Conservation (phyloP, 352 stramenopile genomes). For the Pythium rhizo-oryzae region DNA sequence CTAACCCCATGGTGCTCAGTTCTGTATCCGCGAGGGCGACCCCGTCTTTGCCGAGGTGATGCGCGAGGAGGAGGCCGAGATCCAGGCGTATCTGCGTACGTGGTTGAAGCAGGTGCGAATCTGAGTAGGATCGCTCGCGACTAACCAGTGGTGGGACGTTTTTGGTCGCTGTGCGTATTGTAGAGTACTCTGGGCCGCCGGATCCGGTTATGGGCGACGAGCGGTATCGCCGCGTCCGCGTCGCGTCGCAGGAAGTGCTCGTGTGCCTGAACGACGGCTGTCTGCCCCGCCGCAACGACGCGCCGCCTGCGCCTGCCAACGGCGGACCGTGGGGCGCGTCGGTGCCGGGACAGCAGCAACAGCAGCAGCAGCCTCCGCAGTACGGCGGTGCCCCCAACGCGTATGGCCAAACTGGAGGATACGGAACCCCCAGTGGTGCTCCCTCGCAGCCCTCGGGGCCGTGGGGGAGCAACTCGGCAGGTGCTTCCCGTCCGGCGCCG, state of each 20-base stretch:
- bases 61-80: slow-evolving; percentile 69
- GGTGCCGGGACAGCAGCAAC: slow-evolving; percentile 11
- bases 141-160: slow-evolving; percentile 4
- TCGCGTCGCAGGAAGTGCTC: slow-evolving; percentile 76
- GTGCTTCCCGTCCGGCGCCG: slow-evolving; percentile 42
- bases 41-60: slow-evolving; percentile 62
- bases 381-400: slow-evolving; percentile 13
- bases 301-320: slow-evolving; percentile 30
- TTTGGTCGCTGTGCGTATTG: neutral
- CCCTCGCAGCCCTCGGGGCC: slow-evolving; percentile 22
- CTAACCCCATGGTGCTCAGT: slow-evolving; percentile 40
- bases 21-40: slow-evolving; percentile 74
- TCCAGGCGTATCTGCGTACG: slow-evolving; percentile 73
- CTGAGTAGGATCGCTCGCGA: slow-evolving; percentile 5
- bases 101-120: slow-evolving; percentile 25
- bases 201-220: slow-evolving; percentile 84
- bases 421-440: slow-evolving; percentile 3
- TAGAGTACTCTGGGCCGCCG: slow-evolving; percentile 75
- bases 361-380: slow-evolving; percentile 18
- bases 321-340: slow-evolving; percentile 9
- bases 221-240: slow-evolving; percentile 83
- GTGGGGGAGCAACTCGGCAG: slow-evolving; percentile 42
- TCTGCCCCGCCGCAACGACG: slow-evolving; percentile 53
- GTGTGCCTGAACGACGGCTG: slow-evolving; percentile 79
- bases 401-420: slow-evolving; percentile 27